Conservation (phyloP, 495 filamentous ascomycete species). For the Choiromyces venosus region DNA sequence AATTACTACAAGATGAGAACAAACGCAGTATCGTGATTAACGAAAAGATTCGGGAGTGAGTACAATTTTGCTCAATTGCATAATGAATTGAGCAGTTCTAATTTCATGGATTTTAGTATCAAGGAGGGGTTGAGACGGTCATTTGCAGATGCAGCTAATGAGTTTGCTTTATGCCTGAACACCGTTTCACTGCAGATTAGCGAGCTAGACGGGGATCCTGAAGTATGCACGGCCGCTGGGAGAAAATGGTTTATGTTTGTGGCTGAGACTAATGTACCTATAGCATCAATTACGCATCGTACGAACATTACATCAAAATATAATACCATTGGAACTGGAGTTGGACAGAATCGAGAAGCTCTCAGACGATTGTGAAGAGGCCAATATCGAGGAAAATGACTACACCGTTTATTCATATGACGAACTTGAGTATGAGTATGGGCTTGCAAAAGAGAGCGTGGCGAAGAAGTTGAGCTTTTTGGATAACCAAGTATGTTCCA, state of each 20-base stretch:
- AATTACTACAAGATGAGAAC: conserved; percentile 72
- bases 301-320: conserved; percentile 66
- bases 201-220: conserved; percentile 87
- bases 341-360: conserved; percentile 62
- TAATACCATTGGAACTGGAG: conserved; percentile 82
- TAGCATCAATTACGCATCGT: conserved; percentile 76
- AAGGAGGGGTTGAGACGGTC: conserved; percentile 87
- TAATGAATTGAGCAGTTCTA: background rate
- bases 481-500: conserved; percentile 70
- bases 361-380: conserved; percentile 80
- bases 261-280: conserved; percentile 10
- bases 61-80: background rate
- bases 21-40: conserved; percentile 87
- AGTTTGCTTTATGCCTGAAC: conserved; percentile 89
- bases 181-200: conserved; percentile 89
- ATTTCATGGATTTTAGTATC: conserved; percentile 53
- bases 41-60: conserved; percentile 88
- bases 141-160: conserved; percentile 95
- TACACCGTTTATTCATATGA: conserved; percentile 97
- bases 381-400: conserved; percentile 98
- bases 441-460: conserved; percentile 81
- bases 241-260: background rate
- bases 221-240: conserved; percentile 47
- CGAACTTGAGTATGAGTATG: conserved; percentile 88
- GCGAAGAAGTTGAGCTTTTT: conserved; percentile 93